phyloP scores from a whole-genome alignment of 495 filamentous ascomycete genomes.

The Poronia punctata region DNA sequence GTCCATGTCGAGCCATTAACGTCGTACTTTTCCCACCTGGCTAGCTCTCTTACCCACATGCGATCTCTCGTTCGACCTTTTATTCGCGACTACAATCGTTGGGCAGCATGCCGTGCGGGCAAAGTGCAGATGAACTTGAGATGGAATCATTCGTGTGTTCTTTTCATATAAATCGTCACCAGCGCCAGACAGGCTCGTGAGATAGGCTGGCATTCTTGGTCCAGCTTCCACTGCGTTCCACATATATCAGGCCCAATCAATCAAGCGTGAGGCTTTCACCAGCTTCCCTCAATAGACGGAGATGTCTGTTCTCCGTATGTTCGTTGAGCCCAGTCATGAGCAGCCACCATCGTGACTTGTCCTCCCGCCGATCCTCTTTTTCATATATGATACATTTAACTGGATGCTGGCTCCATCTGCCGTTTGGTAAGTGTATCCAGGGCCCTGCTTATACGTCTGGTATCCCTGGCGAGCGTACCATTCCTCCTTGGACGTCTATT shows the following conservation, averaged over 20 bases:
- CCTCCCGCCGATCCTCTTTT: conserved; percentile 14
- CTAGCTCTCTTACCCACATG: conserved; percentile 11
- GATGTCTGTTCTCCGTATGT: not conserved
- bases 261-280: conserved; percentile 17
- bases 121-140: not conserved
- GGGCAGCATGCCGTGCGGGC: conserved; percentile 12
- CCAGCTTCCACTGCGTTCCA: not conserved
- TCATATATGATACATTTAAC: conserved; percentile 23
- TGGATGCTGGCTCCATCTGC: conserved; percentile 6
- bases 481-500: conserved; percentile 33
- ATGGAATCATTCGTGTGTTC: not conserved
- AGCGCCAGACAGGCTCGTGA: too few relatives aligned
- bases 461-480: conserved; percentile 56
- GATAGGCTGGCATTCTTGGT: not conserved
- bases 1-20: conserved; percentile 15
- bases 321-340: not conserved
- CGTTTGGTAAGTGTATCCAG: conserved; percentile 5
- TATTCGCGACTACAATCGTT: conserved; percentile 21
- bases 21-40: conserved; percentile 15
- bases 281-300: not conserved
- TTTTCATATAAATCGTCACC: not conserved
- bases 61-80: conserved; percentile 14
- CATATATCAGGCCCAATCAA: conserved; percentile 5
- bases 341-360: not conserved
- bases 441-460: conserved; percentile 13